Conservation (phyloP, 352 stramenopile genomes). For the Phytophthora citricola region DNA sequence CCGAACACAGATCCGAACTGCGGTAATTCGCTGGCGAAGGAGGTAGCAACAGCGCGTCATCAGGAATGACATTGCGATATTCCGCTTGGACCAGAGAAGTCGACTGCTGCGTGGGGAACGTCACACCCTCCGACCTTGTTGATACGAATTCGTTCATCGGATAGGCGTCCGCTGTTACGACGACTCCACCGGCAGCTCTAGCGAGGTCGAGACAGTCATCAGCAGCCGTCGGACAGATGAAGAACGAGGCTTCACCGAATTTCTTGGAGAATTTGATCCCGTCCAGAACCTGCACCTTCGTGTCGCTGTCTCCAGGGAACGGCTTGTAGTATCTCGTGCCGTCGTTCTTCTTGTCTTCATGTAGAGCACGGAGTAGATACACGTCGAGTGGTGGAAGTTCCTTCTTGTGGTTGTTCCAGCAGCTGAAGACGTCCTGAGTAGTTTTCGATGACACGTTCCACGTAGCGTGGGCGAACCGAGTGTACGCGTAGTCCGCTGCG, state of each 20-base stretch:
- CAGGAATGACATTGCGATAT: constrained; percentile 17
- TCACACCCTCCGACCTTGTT: constrained; percentile 11
- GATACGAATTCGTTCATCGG: constrained; percentile 75
- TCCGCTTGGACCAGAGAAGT: constrained; percentile 5
- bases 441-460: constrained; percentile 48
- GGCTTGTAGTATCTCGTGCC: constrained; percentile 34
- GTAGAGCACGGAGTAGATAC: constrained; percentile 31
- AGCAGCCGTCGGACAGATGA: constrained; percentile 64
- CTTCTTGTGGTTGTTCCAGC: constrained; percentile 43
- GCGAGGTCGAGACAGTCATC: constrained; percentile 74
- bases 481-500: constrained; percentile 41
- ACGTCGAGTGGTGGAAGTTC: constrained; percentile 51
- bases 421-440: constrained; percentile 56
- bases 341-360: constrained; percentile 26
- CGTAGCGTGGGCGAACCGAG: constrained; percentile 53
- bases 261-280: constrained; percentile 45
- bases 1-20: constrained; percentile 26
- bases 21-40: constrained; percentile 11
- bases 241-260: constrained; percentile 50
- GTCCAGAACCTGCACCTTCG: constrained; percentile 35
- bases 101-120: constrained; percentile 23
- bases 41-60: constrained; percentile 25
- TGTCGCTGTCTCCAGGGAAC: constrained; percentile 18
- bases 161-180: constrained; percentile 56
- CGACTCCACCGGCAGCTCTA: constrained; percentile 47